A percentile compares a stretch with the other conserved stretches of the same genome.
These are phyloP conservation scores for Hypoxylon sp. DNA, from an alignment of 2,329 filamentous ascomycete genomes.

Conservation along the genomic window DNA sequence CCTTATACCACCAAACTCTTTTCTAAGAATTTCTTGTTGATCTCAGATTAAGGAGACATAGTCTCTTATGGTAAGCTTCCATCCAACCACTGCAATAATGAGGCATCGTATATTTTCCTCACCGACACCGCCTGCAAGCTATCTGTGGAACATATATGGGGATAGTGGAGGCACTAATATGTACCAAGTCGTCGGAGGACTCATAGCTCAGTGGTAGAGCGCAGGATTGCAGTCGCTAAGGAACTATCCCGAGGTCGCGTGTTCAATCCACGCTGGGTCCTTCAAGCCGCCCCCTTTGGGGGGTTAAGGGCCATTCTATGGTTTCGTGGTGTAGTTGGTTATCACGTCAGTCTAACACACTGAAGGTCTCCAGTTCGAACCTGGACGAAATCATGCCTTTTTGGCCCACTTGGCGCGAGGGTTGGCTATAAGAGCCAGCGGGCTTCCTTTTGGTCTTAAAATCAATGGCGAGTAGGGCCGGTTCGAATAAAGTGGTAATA, in stretches of 20 bases:
- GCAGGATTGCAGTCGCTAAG: conserved; percentile 3
- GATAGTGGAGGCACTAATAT: background rate
- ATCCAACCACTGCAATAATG: background rate
- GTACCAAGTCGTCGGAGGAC: background rate
- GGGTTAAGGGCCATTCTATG: background rate
- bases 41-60: background rate
- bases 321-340: conserved; percentile 60
- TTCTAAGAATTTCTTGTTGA: background rate
- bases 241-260: conserved; percentile 2
- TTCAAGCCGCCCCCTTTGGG: background rate
- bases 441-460: background rate
- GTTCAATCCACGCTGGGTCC: conserved; percentile 10
- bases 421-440: background rate
- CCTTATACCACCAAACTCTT: background rate
- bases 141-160: background rate
- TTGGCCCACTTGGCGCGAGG: background rate
- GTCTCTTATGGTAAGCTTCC: background rate
- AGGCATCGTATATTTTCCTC: background rate
- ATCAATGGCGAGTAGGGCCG: no score
- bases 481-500: no score
- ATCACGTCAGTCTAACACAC: conserved; percentile 66
- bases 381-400: conserved; percentile 45
- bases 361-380: conserved; percentile 57
- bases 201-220: conserved; percentile 15
- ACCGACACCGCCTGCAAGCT: background rate